Conservation (phyloP, 352 stramenopile species). For the Phytophthora sp. region DNA sequence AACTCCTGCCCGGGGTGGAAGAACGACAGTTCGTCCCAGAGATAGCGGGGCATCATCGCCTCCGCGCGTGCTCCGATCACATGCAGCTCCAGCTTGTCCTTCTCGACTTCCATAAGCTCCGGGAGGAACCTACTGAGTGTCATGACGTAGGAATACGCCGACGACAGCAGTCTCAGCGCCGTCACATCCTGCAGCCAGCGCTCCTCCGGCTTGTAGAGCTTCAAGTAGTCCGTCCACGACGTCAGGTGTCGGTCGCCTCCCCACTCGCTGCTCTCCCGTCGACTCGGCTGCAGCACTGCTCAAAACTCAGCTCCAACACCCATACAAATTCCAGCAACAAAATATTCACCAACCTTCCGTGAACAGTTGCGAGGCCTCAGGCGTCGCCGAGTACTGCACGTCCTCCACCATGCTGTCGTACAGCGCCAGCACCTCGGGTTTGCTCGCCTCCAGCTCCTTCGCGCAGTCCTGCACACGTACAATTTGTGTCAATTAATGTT, state of each 20-base stretch:
- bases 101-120: constrained; percentile 17
- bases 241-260: constrained; percentile 9
- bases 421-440: constrained; percentile 35
- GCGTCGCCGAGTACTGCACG: constrained; percentile 37
- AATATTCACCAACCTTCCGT: constrained; percentile 35
- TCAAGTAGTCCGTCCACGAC: constrained; percentile 57
- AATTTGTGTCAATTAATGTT: constrained; percentile 6
- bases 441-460: constrained; percentile 25
- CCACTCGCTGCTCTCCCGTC: constrained; percentile 22
- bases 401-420: constrained; percentile 56
- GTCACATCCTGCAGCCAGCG: constrained; percentile 39
- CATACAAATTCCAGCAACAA: constrained; percentile 10
- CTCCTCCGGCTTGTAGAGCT: constrained; percentile 39
- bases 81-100: constrained; percentile 41
- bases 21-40: constrained; percentile 68
- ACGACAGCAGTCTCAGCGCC: constrained; percentile 60
- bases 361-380: constrained; percentile 50
- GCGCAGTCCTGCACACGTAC: constrained; percentile 36
- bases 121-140: constrained; percentile 58
- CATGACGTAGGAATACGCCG: constrained; percentile 73
- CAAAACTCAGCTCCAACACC: background rate
- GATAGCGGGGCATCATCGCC: constrained; percentile 72
- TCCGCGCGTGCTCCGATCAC: constrained; percentile 75
- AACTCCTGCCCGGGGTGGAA: constrained; percentile 43
- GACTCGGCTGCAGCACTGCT: constrained; percentile 38